phyloP scores from a whole-genome alignment of 1,284 basidiomycete genomes.

The Cutaneotrichosporon cutaneum region DNA sequence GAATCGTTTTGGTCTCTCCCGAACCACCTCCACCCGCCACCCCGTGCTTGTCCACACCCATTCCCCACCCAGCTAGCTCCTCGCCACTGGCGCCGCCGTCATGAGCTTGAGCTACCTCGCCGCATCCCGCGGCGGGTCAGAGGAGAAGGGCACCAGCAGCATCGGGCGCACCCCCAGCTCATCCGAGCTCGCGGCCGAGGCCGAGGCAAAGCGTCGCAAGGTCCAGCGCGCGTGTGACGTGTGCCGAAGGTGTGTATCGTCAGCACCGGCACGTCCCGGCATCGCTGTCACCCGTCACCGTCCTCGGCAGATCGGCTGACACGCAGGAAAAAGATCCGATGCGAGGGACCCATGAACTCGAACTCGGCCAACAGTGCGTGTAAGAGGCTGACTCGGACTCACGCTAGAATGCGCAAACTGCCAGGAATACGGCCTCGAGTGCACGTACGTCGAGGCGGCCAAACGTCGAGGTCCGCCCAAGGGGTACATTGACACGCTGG shows the following conservation, averaged over 20 bases:
- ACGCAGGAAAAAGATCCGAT: conserved; percentile 50
- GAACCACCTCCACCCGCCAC: neutral
- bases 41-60: neutral
- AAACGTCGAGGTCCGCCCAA: conserved; percentile 84
- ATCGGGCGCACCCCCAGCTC: conserved; percentile 10
- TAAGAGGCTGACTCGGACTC: neutral
- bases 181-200: conserved; percentile 26
- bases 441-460: conserved; percentile 70
- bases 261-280: neutral
- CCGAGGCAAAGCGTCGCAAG: conserved; percentile 29
- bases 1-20: neutral
- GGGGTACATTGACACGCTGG: conserved; percentile 72
- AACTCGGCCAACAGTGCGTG: conserved; percentile 39
- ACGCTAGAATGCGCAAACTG: conserved; percentile 69
- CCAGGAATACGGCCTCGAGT: conserved; percentile 66
- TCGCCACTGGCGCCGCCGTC: neutral
- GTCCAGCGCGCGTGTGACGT: conserved; percentile 52
- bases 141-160: conserved; percentile 2
- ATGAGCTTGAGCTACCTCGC: conserved; percentile 3
- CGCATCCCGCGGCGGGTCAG: conserved; percentile 9
- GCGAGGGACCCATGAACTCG: conserved; percentile 52
- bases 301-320: neutral
- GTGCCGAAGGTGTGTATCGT: conserved; percentile 34
- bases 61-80: neutral
- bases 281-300: neutral